Evolutionary conservation across 2,329 filamentous ascomycete genomes (phyloP).

Genomic region (Aspergillus sp.): DNA sequence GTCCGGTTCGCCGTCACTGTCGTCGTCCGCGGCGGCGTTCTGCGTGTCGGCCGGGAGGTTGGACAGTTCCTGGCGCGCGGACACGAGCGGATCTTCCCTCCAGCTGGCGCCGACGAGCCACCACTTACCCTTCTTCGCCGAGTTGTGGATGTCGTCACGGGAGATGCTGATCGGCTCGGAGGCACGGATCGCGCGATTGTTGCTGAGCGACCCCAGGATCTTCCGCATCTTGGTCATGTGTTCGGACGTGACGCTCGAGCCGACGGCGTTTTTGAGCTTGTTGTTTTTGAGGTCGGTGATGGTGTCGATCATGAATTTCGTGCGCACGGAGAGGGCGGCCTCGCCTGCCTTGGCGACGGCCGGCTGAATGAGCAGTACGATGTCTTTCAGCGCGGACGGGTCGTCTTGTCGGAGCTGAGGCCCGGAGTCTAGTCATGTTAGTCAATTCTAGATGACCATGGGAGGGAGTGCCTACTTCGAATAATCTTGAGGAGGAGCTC

Average conservation of each 20-base stretch:
- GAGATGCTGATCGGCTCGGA: constrained; percentile 80
- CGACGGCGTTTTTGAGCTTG: constrained; percentile 72
- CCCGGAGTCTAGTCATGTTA: constrained; percentile 58
- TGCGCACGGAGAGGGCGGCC: constrained; percentile 74
- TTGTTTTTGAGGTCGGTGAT: constrained; percentile 96
- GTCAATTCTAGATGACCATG: neutral
- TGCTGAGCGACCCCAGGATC: constrained; percentile 74
- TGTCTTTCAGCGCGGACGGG: constrained; percentile 81
- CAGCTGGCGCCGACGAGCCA: constrained; percentile 98
- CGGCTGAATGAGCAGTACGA: constrained; percentile 75
- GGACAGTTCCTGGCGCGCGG: constrained; percentile 33
- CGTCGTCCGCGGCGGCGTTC: constrained; percentile 13
- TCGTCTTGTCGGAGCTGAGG: constrained; percentile 85
- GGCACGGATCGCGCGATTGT: constrained; percentile 62
- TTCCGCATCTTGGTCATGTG: constrained; percentile 89
- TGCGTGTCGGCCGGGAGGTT: constrained; percentile 12
- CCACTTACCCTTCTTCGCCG: constrained; percentile 91
- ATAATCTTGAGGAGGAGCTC: constrained; percentile 85
- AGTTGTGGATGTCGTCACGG: constrained; percentile 76
- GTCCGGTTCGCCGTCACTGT: constrained; percentile 54
- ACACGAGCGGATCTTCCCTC: constrained; percentile 46
- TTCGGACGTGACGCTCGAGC: constrained; percentile 72
- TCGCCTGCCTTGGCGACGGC: constrained; percentile 67
- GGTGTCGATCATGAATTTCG: constrained; percentile 96
- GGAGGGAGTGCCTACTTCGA: constrained; percentile 50